Percentiles rank a stretch among this genome's conserved stretches.
phyloP scores from a whole-genome alignment of 2,329 filamentous ascomycete genomes.

The Colletotrichum sp. region DNA sequence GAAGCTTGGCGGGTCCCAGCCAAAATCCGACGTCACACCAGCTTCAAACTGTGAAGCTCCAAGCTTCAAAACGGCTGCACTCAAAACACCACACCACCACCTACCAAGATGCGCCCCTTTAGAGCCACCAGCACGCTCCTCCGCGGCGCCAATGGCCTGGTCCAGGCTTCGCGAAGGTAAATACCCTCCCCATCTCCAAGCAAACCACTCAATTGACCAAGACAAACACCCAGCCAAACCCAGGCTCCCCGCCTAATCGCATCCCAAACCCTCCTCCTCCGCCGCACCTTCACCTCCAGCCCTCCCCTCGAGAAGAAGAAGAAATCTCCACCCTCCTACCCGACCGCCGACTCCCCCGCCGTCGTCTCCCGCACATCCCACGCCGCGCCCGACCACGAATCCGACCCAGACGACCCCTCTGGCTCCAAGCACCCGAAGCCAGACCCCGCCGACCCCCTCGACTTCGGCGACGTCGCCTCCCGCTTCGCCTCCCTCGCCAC shows the following conservation, averaged over 20 bases:
- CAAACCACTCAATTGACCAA: neutral
- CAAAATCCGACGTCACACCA: neutral
- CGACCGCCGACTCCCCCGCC: conserved; percentile 20
- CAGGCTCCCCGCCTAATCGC: conserved; percentile 3
- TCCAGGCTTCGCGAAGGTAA: neutral
- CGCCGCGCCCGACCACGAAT: conserved; percentile 24
- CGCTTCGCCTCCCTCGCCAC: conserved; percentile 44
- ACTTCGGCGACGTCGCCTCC: conserved; percentile 54
- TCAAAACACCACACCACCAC: neutral
- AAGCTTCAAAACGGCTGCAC: neutral
- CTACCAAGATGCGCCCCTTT: neutral
- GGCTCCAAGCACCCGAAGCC: conserved; percentile 31
- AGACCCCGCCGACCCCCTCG: conserved; percentile 48
- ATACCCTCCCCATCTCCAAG: no score
- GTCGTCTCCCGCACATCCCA: conserved; percentile 19
- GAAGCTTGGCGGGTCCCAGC: neutral
- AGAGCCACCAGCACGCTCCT: neutral
- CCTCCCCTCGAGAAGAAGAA: conserved; percentile 40
- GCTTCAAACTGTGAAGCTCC: neutral
- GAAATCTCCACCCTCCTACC: conserved; percentile 28
- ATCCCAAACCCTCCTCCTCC: neutral
- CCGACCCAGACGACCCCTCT: conserved; percentile 20
- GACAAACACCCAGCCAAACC: neutral
- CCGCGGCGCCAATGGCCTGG: conserved; percentile 15
- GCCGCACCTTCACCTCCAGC: conserved; percentile 35